Base-by-base conservation (phyloP, 2,329 filamentous ascomycete species). In the Boeremia lycopersici region DNA sequence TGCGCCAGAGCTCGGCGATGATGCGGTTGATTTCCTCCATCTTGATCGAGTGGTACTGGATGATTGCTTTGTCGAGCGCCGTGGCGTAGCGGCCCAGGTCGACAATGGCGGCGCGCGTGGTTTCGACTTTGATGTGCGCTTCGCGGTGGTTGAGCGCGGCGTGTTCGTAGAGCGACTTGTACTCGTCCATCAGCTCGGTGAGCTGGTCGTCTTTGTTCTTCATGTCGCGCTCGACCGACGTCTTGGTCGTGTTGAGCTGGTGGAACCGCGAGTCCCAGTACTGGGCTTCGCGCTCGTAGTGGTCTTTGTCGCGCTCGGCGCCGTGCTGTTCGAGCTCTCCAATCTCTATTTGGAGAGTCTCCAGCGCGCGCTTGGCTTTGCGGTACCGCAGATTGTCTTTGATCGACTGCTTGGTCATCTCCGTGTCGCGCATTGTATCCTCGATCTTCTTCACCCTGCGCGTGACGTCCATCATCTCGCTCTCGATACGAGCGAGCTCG, bases 1-100 rank as follows among this genome's bases (percentile, higher is more conserved):
- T 89, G 76, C 91, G 90, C 95, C 95, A 99, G n/a, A 99, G 84
- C 74, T 99, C 95, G 61, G 90, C 91, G 45, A 96, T 89, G 74
- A 97, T 97, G 52, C 87, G 85, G 76, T 99, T 99, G 74, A 99
- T 93, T 74, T 99, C 93, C 65, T 95, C 90, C 95, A 99, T 99
- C 81, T 99, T 99, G 71, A 96, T 80, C 28, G 88, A 84, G 78
- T 99, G 95, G 71, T 93, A 99, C 69, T 90, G 91, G 91, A 99
- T 97, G 69, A 99, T 96, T 41, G 95, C 96, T 70, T 95, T 91
- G 79, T 98, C 93, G 11, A 99, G 83, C 7, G 95, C 95, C 9
- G 85, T 82, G 38, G 86, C 83, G 72, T 96, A 98, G 35, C 90
- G 89, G 6, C 84, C 89, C 31, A 99, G 80, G 72, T 99, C 95